Base-by-base conservation (phyloP, 208 protist species). In the Wallacemonas sp. region DNA sequence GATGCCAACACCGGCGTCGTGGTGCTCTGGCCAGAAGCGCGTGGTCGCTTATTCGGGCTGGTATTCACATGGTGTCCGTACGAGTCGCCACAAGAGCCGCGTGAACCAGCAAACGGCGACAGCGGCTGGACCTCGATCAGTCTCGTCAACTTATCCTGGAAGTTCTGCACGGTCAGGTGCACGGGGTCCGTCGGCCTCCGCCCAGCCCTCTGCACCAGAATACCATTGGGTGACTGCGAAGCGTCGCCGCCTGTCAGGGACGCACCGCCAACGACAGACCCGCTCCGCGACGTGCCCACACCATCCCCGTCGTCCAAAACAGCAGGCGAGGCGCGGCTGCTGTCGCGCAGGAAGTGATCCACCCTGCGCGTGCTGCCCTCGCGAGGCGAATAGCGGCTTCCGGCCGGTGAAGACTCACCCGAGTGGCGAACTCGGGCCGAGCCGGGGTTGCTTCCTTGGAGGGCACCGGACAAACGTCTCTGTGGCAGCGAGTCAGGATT, bases 71-170 rank as follows among this genome's bases (percentile, higher is more conserved):
- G 6, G 36, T 6, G 9, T 19, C 22, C 42, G 5, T 26, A 12
- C 42, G 42, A 48, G 42, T 22, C 42, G 22, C 42, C 46, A 26
- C 8, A n/a, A n/a, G n/a, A n/a, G n/a, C n/a, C n/a, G n/a, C n/a
- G 24, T 15, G 50, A 57, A 2, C 26, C 30, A 6, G 50, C 26
- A n/a, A 10, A 38, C 30, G 50, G 50, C 9, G 50, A 57, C 3
- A 57, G 10, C 12, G 50, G 50, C 50, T 57, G 50, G 30, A 2
- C 10, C 32, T 57, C 50, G 50, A 57, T 57, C 30, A 57, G 24
- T 27, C 24, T 15, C 3, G 50, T 41, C 50, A 57, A 19, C 17
- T 57, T 57, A 3, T 57, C 50, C 50, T 57, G 50, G 24, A 57
- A 57, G n/a, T 39, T 38, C n/a, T 57, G 10, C 12, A 57, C 50